Base-by-base conservation (phyloP, 2,329 filamentous ascomycete species). In the Monilinia fructicola region DNA sequence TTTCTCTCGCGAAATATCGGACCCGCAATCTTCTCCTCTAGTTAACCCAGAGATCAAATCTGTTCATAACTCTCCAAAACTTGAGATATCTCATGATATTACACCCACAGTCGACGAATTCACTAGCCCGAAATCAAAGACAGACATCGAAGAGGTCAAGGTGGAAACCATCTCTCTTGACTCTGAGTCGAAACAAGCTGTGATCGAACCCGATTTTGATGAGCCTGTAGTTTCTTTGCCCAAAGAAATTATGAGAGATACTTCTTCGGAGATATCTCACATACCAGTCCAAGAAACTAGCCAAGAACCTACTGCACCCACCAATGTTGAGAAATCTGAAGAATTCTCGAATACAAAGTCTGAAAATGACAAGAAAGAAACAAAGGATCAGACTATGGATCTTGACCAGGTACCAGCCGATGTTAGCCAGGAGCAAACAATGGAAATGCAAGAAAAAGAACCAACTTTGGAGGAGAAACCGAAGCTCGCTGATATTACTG, bases 291-390 rank as follows among this genome's bases (percentile, higher is more conserved):
- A 54, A 65, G 69, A 68, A 55, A 21, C 5, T 18, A 31, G 35
- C 18, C 62, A 66, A 40, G 62, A 64, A 35, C 16, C 35, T 31
- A 31, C 53, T 35, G 18, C 62, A n/a, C 48, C 63, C n/a, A 63
- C 59, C 40, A 40, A 48, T 55, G 35, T 42, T n/a, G 26, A 53
- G 48, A 23, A 40, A 16, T 28, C 42, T 56, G 62, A 66, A 21
- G 65, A 67, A 48, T 40, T 40, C 6, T n/a, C n/a, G 16, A 14
- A 28, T 6, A 35, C 67, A 16, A 65, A 65, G 54, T 69, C 68
- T n/a, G 70, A 71, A 46, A 71, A 73, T 54, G 70, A 69, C 18
- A 69, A 69, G 64, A 67, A 68, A 55, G 65, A 71, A 38, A 40
- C 42, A 23, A 69, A 70, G 64, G 58, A 38, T 16, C 59, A 65